phyloP scores from a whole-genome alignment of 805 yeast genomes.

The Candida tibetensis region DNA sequence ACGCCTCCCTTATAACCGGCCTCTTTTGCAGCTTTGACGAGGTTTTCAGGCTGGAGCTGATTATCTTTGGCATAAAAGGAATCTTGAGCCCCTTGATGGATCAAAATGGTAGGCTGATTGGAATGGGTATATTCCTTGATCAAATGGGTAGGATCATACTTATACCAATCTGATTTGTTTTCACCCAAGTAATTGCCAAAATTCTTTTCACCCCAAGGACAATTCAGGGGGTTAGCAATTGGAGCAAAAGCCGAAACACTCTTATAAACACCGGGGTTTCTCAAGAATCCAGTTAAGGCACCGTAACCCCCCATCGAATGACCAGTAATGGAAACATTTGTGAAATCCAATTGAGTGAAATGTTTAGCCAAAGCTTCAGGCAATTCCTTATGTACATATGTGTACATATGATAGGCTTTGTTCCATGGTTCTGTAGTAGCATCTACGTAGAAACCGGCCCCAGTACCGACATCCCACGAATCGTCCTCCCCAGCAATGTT shows the following conservation, averaged over 20 bases:
- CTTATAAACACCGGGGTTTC: slow-evolving; percentile 67
- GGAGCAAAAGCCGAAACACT: slow-evolving; percentile 92
- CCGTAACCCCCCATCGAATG: slow-evolving; percentile 99
- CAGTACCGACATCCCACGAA: slow-evolving; percentile 86
- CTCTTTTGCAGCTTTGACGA: slow-evolving; percentile 58
- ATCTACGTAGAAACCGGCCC: slow-evolving; percentile 93
- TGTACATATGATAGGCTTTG: slow-evolving; percentile 79
- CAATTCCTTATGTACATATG: slow-evolving; percentile 75
- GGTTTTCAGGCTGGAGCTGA: slow-evolving; percentile 74
- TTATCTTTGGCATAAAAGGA: slow-evolving; percentile 57
- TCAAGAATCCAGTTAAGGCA: slow-evolving; percentile 66
- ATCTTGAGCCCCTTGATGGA: slow-evolving; percentile 82
- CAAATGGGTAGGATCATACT: slow-evolving; percentile 83
- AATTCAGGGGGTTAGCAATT: slow-evolving; percentile 70
- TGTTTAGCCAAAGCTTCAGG: slow-evolving; percentile 47
- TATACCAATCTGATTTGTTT: slow-evolving; percentile 58
- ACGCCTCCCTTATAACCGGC: slow-evolving; percentile 60
- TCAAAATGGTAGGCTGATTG: slow-evolving; percentile 56
- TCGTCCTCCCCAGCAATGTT: slow-evolving; percentile 76
- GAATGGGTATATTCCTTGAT: slow-evolving; percentile 49
- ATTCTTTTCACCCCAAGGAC: slow-evolving; percentile 88
- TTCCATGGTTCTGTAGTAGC: slow-evolving; percentile 73
- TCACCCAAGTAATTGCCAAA: slow-evolving; percentile 75
- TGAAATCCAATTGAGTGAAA: slow-evolving; percentile 55
- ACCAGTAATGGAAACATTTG: slow-evolving; percentile 76